phyloP scores from a whole-genome alignment of 1,284 basidiomycete genomes.

The Cerioporus squamosus region DNA sequence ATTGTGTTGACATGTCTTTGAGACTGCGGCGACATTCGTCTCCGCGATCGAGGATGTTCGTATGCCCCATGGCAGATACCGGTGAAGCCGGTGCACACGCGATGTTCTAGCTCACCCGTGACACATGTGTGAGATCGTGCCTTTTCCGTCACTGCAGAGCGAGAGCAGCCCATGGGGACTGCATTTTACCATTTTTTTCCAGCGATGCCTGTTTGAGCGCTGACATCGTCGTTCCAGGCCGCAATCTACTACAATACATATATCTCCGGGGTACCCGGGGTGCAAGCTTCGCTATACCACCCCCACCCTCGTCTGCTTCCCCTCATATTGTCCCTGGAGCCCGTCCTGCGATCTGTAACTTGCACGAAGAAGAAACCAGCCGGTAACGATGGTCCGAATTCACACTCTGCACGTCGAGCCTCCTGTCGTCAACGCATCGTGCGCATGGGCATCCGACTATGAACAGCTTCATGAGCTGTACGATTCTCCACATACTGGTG shows the following conservation, averaged over 20 bases:
- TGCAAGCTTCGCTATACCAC: not conserved
- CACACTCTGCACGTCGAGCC: conserved; percentile 56
- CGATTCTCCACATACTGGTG: conserved; percentile 68
- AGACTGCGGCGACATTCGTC: no score
- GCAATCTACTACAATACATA: conserved; percentile 6
- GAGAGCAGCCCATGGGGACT: conserved; percentile 13
- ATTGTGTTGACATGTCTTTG: no score
- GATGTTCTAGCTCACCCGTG: conserved; percentile 11
- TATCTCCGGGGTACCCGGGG: conserved; percentile 9
- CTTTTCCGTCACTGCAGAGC: conserved; percentile 1
- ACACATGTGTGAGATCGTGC: conserved; percentile 1
- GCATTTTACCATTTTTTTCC: not conserved
- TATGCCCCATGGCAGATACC: no score
- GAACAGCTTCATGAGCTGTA: conserved; percentile 67
- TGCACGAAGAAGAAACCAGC: not conserved
- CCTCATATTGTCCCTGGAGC: no score
- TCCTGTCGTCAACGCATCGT: conserved; percentile 74
- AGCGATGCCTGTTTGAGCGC: conserved; percentile 7
- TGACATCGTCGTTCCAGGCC: conserved; percentile 22
- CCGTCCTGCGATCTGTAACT: no score
- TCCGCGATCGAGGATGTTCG: no score
- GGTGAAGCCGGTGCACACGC: not conserved
- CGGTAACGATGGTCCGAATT: conserved; percentile 49
- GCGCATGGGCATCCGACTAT: conserved; percentile 75
- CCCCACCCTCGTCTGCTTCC: not conserved